Evolutionary conservation across 257 asterid genomes (phyloP).

Genomic region (Rhazya stricta): DNA sequence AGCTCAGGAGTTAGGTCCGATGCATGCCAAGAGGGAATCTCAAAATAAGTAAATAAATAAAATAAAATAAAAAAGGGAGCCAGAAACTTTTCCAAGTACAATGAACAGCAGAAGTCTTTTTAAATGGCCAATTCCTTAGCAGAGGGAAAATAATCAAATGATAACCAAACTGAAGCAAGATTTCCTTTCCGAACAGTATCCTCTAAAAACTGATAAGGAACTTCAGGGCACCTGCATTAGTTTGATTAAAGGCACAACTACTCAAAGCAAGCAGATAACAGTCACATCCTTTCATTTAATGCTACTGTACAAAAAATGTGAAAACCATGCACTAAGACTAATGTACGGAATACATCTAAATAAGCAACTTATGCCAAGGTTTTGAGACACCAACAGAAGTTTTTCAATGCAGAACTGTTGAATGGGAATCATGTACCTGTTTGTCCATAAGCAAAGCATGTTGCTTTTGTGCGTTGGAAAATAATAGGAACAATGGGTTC

Average conservation of each 20-base stretch:
- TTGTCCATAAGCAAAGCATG: constrained; percentile 59
- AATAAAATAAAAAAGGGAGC: no score
- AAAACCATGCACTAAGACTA: not conserved
- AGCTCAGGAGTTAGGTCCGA: not conserved
- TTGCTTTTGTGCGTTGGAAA: constrained; percentile 54
- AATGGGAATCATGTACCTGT: constrained; percentile 52
- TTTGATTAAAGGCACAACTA: not conserved
- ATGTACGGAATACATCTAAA: not conserved
- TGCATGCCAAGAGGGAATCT: not conserved
- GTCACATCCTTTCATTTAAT: not conserved
- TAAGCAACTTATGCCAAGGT: not conserved
- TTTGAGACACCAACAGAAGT: constrained; percentile 7
- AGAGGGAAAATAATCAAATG: not conserved
- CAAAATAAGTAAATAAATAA: no score
- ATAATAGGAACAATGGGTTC: constrained; percentile 54
- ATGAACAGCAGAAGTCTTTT: not conserved
- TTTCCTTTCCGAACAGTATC: not conserved
- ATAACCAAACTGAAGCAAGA: not conserved
- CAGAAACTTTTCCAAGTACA: no score
- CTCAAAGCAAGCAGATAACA: not conserved
- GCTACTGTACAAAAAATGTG: not conserved
- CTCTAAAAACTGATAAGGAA: not conserved
- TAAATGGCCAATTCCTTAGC: no score
- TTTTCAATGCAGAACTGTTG: not conserved
- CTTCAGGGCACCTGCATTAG: not conserved